Base-by-base conservation (phyloP, 441 rosid genomes). In the Mallotus repandus region DNA sequence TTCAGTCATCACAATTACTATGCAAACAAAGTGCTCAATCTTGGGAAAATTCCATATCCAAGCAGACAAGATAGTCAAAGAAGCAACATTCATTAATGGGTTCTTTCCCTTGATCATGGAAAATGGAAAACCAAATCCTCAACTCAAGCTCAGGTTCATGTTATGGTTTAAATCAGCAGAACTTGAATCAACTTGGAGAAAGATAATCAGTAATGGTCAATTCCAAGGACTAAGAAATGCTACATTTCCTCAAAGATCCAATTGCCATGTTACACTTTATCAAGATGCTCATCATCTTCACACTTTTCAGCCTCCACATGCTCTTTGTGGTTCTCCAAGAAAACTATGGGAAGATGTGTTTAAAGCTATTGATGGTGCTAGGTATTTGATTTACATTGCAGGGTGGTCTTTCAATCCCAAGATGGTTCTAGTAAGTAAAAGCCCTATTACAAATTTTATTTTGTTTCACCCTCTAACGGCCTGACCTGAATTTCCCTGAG, bases 371-470 rank as follows among this genome's bases (percentile, higher is more conserved):
- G 97, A 92, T 29, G 80, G 84, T 77, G 94, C 98, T 43, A 92
- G 86, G 74, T 84, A 87, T 73, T 77, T 94, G 79, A 81, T 94
- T 68, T 94, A 92, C 83, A 89, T 94, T 15, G 95, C 90, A 6
- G 97, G 93, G 57, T 92, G 99, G 98, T 91, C 95, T 72, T 72
- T 92, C 78, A 94, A 89, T 79, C 99, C 98, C 9, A 86, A 89
- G 58, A 84, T 88, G 68, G 86, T 83, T 29, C 82, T 92, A 69
- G 98, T 94, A 87, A 82, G 59, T 77, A 18, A 21, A 61, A 32
- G 41, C 66, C 46, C 11, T 59, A 4, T 16, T 10, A 57, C 13
- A 57, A n/a, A n/a, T 57, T 9, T 18, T 19, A 11, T 57, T 57
- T 57, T 57, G 11, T n/a, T 8, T 1, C 41, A 5, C 11, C 3